Percentiles rank a stretch among this genome's conserved stretches.
Evolutionary conservation across 176 grass and related monocot species (phyloP).

Genomic region (Oryza glaberrima): DNA sequence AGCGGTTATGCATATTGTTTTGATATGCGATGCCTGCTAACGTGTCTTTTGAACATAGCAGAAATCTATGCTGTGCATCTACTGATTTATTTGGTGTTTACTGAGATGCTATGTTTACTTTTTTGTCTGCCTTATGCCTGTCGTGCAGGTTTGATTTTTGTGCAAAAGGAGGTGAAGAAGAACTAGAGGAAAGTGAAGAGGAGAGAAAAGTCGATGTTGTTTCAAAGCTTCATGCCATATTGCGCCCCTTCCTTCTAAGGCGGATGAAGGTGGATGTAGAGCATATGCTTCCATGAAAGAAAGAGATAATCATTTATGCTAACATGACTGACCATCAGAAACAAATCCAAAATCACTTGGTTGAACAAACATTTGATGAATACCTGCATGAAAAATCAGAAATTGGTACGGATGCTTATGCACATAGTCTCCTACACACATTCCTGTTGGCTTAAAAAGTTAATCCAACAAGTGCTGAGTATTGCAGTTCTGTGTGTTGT

Average conservation of each 20-base stretch:
- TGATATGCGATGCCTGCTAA: neutral
- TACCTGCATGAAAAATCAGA: no score
- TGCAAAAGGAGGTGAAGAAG: conserved; percentile 57
- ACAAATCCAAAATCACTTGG: no score
- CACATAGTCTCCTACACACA: no score
- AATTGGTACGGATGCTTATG: no score
- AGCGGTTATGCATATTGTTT: neutral
- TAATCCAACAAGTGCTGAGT: no score
- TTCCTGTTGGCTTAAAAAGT: no score
- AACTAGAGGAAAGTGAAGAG: conserved; percentile 76
- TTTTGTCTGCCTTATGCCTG: conserved; percentile 14
- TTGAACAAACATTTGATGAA: no score
- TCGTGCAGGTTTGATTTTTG: conserved; percentile 88
- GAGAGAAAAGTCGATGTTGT: conserved; percentile 78
- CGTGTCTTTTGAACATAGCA: neutral
- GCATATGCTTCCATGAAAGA: conserved; percentile 87
- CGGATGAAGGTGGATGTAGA: conserved; percentile 96
- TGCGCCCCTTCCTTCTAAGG: conserved; percentile 94
- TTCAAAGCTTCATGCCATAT: conserved; percentile 88
- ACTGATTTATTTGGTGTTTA: neutral
- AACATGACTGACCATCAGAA: no score
- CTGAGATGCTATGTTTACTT: neutral
- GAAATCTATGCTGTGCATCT: neutral
- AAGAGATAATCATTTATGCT: conserved; percentile 70
- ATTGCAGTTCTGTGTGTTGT: no score